Conservation (phyloP, 169 alveolate genomes). For the Hepatocystis sp. region DNA sequence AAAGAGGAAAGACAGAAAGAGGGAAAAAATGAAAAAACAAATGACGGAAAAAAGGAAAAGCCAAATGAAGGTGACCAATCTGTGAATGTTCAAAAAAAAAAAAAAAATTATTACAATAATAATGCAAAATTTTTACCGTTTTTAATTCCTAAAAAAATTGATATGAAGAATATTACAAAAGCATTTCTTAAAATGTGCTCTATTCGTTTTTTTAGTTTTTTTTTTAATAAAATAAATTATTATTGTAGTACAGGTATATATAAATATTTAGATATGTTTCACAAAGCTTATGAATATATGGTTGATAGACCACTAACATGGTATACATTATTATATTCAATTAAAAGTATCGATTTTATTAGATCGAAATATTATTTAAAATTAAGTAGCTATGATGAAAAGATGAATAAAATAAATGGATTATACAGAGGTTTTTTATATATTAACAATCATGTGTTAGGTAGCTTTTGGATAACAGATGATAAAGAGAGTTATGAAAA, state of each 20-base stretch:
- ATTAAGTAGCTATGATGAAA: slow-evolving; percentile 27
- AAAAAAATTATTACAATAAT: too few species aligned
- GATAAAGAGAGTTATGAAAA: slow-evolving; percentile 65
- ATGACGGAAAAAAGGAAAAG: background rate
- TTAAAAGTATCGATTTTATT: slow-evolving; percentile 52
- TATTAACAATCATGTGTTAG: slow-evolving; percentile 69
- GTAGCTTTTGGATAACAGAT: slow-evolving; percentile 75
- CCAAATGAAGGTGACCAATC: too few species aligned
- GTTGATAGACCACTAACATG: slow-evolving; percentile 49
- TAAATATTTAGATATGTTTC: slow-evolving; percentile 51
- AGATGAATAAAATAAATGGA: slow-evolving; percentile 35
- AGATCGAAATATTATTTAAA: slow-evolving; percentile 63
- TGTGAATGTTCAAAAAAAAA: too few species aligned
- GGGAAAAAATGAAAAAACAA: background rate
- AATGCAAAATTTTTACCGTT: slow-evolving; percentile 2
- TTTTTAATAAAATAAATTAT: slow-evolving; percentile 68
- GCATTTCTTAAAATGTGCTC: slow-evolving; percentile 56
- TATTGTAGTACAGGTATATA: slow-evolving; percentile 71
- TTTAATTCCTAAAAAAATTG: slow-evolving; percentile 13
- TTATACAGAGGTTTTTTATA: slow-evolving; percentile 68
- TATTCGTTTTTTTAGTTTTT: slow-evolving; percentile 39
- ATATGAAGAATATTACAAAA: slow-evolving; percentile 55
- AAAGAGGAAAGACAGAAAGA: too few species aligned
- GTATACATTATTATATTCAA: slow-evolving; percentile 59
- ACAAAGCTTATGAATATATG: slow-evolving; percentile 38